Evolutionary conservation across 257 asterid species (phyloP), one percentile per base, ranked within the genome.

Genomic region (Scutellaria barbata): DNA sequence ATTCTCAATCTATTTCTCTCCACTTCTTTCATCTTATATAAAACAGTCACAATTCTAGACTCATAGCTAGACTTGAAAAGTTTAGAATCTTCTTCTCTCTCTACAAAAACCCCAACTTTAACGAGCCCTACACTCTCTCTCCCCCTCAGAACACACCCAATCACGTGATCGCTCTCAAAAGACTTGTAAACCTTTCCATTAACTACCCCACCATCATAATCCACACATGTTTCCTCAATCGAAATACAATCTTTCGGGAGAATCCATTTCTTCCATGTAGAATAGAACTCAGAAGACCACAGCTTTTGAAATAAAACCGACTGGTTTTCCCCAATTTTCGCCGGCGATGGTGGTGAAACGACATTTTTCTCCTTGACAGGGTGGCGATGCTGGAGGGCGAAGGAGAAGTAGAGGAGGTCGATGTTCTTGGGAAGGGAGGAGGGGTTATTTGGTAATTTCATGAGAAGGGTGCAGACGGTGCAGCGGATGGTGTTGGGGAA

Each of bases 341-440:
- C 11, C 37, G 71, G 76, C 13, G 81, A 75, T 40, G 74, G 57
- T 61, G 50, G 82, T 55, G 89, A 76, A 53, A 37, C 77, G 0
- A 71, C 81, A 20, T 66, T 82, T 41, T 76, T 73, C 42, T 81
- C 83, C 68, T 68, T 11, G 46, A 43, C 13, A 12, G 73, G 75
- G 11, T 37, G 56, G 16, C 33, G 71, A 43, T 52, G 68, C 20
- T 78, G 85, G 58, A 87, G 83, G 55, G 62, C 63, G 16, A 85
- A 80, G 50, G 94, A 93, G 68, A 87, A 75, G 76, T 83, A 88
- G 46, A 94, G 89, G 56, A 94, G 96, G 84, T 90, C 98, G 61
- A 94, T 86, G 82, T 94, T 94, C 81, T 94, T 94, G 52, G 98
- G 98, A 54, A 90, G 89, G 62, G 84, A 85, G 1, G 96, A 81